Evolutionary conservation across 345 rosid species (phyloP).

Genomic region (Durio zibethinus): DNA sequence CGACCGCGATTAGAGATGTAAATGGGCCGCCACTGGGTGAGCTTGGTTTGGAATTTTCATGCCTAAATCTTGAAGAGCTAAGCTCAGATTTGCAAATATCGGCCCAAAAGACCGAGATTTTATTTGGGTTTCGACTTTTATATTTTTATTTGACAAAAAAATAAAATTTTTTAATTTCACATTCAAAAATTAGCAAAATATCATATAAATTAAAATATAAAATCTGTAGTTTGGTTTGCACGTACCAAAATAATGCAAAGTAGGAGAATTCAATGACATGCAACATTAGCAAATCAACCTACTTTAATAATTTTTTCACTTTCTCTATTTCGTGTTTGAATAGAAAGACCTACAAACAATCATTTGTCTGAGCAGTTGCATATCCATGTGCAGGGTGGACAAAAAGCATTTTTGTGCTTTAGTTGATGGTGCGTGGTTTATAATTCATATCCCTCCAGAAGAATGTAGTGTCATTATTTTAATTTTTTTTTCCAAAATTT

Average conservation of each 20-base stretch:
- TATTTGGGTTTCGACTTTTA: no score
- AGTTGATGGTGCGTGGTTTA: not conserved
- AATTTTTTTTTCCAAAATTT: not conserved
- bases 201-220: no score
- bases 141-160: no score
- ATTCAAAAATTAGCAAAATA: no score
- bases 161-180: no score
- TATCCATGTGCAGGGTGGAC: not conserved
- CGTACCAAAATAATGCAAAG: no score
- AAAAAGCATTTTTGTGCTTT: not conserved
- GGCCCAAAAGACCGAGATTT: not conserved
- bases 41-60: not conserved
- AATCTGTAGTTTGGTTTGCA: no score
- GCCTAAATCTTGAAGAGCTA: not conserved
- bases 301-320: no score
- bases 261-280: no score
- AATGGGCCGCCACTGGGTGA: not conserved
- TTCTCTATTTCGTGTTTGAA: not conserved
- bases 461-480: constrained; percentile 4
- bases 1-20: not conserved
- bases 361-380: constrained; percentile 1
- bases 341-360: not conserved
- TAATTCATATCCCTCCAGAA: constrained; percentile 5
- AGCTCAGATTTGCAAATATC: not conserved
- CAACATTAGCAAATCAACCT: no score